Conservation (phyloP, 176 grass and related monocot species). For the Oryza australiensis region DNA sequence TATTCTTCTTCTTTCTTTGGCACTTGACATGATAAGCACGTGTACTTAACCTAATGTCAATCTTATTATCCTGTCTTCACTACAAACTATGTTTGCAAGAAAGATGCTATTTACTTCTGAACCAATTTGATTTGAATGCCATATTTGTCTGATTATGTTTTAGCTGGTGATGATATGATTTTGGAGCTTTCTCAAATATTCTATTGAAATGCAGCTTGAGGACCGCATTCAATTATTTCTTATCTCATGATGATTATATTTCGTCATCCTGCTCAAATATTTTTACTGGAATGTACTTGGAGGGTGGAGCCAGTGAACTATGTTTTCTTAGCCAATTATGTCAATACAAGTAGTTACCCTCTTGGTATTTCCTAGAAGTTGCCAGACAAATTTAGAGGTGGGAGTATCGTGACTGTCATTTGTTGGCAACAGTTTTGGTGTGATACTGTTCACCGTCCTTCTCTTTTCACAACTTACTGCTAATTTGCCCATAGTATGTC, state of each 20-base stretch:
- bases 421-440: neutral
- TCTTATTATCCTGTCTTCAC: conserved; percentile 7
- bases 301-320: neutral
- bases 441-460: neutral
- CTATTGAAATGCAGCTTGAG: neutral
- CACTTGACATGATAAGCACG: neutral
- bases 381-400: neutral
- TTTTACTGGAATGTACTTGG: conserved; percentile 6
- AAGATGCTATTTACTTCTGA: neutral
- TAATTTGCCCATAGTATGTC: neutral
- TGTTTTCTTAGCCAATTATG: conserved; percentile 8
- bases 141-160: conserved; percentile 6
- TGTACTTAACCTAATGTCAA: conserved; percentile 1
- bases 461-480: neutral
- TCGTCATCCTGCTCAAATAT: conserved; percentile 7
- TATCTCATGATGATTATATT: neutral
- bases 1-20: neutral
- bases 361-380: conserved; percentile 23
- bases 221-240: neutral
- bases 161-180: neutral
- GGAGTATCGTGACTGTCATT: neutral
- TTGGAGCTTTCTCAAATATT: neutral
- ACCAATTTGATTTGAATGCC: conserved; percentile 10
- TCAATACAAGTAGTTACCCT: neutral
- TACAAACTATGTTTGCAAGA: conserved; percentile 12